These are phyloP conservation scores for Simplicillium aogashimaense DNA, from an alignment of 2,329 filamentous ascomycete genomes.

Conservation along the genomic window DNA sequence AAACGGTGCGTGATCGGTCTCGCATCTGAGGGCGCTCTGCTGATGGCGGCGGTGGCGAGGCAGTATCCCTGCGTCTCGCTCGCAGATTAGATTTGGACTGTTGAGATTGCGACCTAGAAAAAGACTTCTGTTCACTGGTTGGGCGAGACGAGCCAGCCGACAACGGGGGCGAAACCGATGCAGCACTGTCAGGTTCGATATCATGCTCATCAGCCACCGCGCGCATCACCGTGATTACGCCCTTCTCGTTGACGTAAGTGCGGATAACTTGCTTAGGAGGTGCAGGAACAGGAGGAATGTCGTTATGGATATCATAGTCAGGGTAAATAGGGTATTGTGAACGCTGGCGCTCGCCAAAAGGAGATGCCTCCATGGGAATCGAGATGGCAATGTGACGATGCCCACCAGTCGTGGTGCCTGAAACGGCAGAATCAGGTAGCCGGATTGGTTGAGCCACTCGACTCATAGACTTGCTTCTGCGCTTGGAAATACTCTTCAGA, in stretches of 20 bases:
- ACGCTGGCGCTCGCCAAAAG: conserved; percentile 23
- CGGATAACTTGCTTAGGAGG: conserved; percentile 14
- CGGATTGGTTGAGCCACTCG: conserved; percentile 20
- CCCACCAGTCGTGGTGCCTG: conserved; percentile 41
- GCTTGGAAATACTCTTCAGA: conserved; percentile 28
- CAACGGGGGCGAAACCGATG: not conserved
- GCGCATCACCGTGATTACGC: conserved; percentile 22
- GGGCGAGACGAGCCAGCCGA: not conserved
- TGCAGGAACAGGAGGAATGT: conserved; percentile 4
- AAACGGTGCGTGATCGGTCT: not conserved
- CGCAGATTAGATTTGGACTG: not conserved
- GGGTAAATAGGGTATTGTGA: conserved; percentile 22
- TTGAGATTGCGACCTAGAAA: not conserved
- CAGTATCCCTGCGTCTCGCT: not conserved
- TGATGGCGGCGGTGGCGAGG: not conserved
- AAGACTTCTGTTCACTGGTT: not conserved
- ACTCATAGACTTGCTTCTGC: conserved; percentile 23
- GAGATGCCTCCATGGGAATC: conserved; percentile 41
- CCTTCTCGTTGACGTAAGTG: conserved; percentile 22
- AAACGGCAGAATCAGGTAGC: conserved; percentile 46
- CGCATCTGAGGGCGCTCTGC: not conserved
- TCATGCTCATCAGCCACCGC: no score
- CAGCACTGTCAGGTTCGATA: not conserved
- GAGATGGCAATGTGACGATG: conserved; percentile 52
- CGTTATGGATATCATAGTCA: not conserved